Percentiles rank a stretch among this genome's conserved stretches.
phyloP scores from a whole-genome alignment of 495 filamentous ascomycete genomes.

The Saxophila tyrrhenica region DNA sequence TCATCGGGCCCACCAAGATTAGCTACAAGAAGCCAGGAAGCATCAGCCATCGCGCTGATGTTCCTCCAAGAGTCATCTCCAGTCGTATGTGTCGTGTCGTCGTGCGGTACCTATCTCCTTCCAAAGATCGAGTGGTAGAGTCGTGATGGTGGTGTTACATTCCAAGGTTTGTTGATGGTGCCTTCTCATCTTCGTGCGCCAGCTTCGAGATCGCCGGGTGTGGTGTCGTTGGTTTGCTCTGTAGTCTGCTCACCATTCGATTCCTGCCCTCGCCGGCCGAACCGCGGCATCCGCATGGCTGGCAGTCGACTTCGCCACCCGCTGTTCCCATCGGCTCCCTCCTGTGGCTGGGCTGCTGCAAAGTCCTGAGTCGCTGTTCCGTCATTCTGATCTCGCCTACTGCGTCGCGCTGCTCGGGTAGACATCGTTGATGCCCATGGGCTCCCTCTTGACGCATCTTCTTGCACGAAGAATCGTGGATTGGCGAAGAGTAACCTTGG shows the following conservation, averaged over 20 bases:
- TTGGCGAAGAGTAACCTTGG: conserved; percentile 1
- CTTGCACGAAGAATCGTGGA: background rate
- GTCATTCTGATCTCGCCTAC: background rate
- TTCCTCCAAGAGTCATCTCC: background rate
- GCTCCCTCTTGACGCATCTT: background rate
- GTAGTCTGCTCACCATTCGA: background rate
- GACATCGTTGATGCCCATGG: background rate
- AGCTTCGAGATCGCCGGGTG: conserved; percentile 14
- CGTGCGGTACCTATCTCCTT: background rate
- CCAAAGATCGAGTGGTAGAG: background rate
- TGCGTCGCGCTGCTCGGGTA: background rate
- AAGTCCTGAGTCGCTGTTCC: background rate
- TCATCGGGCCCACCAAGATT: too few relatives aligned
- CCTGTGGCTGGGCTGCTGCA: background rate
- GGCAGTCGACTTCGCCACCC: conserved; percentile 14
- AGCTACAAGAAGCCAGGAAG: too few relatives aligned
- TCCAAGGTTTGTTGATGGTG: background rate
- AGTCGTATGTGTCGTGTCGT: background rate
- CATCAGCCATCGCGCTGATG: too few relatives aligned
- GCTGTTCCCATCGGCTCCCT: background rate
- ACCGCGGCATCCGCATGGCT: conserved; percentile 5
- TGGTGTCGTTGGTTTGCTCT: background rate
- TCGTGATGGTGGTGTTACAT: background rate
- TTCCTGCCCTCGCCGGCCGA: conserved; percentile 5
- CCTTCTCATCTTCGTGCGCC: background rate